Conservation (phyloP, 352 stramenopile genomes). For the Globisporangium rhizosaccharum region DNA sequence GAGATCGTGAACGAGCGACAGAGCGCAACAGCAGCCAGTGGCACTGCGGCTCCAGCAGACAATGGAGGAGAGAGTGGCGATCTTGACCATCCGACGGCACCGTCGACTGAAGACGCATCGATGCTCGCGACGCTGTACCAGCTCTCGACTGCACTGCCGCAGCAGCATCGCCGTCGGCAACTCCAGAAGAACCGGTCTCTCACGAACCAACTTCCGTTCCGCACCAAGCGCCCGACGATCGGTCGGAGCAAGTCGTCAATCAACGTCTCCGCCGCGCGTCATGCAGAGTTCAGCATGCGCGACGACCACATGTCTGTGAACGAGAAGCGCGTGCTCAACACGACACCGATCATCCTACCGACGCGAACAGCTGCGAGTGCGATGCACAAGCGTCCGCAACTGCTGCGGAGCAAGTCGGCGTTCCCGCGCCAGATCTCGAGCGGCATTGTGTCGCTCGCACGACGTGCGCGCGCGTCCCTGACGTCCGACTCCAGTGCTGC, state of each 20-base stretch:
- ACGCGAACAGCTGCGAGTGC: not conserved
- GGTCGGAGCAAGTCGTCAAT: constrained; percentile 47
- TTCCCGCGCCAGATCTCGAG: constrained; percentile 11
- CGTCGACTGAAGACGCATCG: not conserved
- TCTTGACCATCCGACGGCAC: not conserved
- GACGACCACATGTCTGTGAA: constrained; percentile 10
- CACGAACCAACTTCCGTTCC: not conserved
- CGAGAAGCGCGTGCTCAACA: constrained; percentile 12
- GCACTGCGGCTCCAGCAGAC: too few species aligned
- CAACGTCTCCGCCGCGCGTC: constrained; percentile 23
- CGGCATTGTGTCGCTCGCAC: constrained; percentile 8
- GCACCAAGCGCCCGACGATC: constrained; percentile 3
- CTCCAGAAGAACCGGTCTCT: constrained; percentile 7
- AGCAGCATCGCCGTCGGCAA: constrained; percentile 1
- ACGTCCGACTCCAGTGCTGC: constrained; percentile 10
- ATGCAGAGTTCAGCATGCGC: constrained; percentile 20
- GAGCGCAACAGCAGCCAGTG: too few species aligned
- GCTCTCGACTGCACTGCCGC: constrained; percentile 17
- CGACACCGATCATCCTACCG: constrained; percentile 8
- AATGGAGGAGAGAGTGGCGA: too few species aligned
- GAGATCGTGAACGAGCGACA: constrained; percentile 11
- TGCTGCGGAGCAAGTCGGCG: constrained; percentile 24
- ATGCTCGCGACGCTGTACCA: constrained; percentile 25
- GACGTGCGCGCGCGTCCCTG: not conserved
- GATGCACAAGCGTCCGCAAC: constrained; percentile 2